These are phyloP conservation scores for Suillus lakei DNA, from an alignment of 768 basidiomycete genomes.

Conservation along the genomic window DNA sequence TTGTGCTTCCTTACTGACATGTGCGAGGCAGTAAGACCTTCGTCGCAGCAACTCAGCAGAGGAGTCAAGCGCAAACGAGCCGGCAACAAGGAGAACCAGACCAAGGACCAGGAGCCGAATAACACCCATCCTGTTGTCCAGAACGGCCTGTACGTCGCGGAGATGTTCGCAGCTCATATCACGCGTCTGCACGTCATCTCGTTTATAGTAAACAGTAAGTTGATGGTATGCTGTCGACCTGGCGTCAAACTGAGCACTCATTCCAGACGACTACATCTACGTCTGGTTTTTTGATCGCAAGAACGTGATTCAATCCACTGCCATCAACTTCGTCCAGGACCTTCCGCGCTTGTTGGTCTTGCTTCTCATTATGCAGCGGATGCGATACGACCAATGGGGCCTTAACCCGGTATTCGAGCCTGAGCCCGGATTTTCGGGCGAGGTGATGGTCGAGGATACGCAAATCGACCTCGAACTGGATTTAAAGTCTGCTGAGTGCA, in stretches of 20 bases:
- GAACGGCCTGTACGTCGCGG: conserved; percentile 6
- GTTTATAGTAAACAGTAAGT: not conserved
- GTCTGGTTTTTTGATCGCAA: conserved; percentile 6
- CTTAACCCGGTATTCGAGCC: conserved; percentile 5
- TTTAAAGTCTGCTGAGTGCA: not conserved
- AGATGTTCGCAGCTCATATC: conserved; percentile 9
- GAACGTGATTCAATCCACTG: conserved; percentile 10
- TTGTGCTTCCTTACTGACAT: not conserved
- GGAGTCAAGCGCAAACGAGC: not conserved
- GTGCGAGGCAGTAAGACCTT: not conserved
- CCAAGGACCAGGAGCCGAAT: not conserved
- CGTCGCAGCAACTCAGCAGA: not conserved
- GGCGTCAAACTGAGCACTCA: not conserved
- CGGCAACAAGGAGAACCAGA: not conserved
- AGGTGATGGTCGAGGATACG: not conserved
- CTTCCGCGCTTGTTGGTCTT: conserved; percentile 15
- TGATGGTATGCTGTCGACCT: not conserved
- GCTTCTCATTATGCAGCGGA: conserved; percentile 16
- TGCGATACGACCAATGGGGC: conserved; percentile 16
- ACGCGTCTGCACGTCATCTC: conserved; percentile 1
- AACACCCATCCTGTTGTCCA: not conserved
- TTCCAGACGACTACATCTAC: conserved; percentile 5
- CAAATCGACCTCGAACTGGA: not conserved
- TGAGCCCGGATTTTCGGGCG: not conserved
- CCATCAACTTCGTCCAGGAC: conserved; percentile 18